Evolutionary conservation across 306 rosid genomes (phyloP).

Genomic region (Pyrus communis): DNA sequence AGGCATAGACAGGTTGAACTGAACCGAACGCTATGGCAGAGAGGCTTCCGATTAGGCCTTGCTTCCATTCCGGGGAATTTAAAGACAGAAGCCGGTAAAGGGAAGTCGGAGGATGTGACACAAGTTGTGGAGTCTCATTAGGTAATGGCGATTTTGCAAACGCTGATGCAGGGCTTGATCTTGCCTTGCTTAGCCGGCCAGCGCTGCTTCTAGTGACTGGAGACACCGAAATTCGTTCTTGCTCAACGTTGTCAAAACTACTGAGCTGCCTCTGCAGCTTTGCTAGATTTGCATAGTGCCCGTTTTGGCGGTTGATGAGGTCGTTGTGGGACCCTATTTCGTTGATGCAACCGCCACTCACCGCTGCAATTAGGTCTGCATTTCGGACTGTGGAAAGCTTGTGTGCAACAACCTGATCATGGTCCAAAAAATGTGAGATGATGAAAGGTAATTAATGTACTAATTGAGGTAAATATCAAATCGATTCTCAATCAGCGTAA

Average conservation of each 20-base stretch:
- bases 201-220: conserved; percentile 69
- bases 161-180: conserved; percentile 56
- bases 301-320: conserved; percentile 53
- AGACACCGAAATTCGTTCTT: conserved; percentile 39
- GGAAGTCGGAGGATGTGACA: conserved; percentile 51
- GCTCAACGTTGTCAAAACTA: conserved; percentile 42
- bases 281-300: conserved; percentile 73
- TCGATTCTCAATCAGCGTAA: background rate
- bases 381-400: conserved; percentile 85
- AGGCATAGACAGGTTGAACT: conserved; percentile 82
- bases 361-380: conserved; percentile 80
- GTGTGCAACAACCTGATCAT: conserved; percentile 86
- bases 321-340: conserved; percentile 74
- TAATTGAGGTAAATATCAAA: background rate
- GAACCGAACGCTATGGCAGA: conserved; percentile 76
- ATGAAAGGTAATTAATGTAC: background rate
- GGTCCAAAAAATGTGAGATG: background rate
- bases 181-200: conserved; percentile 54
- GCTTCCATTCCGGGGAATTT: conserved; percentile 86
- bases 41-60: conserved; percentile 65
- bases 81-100: conserved; percentile 62
- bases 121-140: conserved; percentile 7
- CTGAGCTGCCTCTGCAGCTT: conserved; percentile 70
- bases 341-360: conserved; percentile 55
- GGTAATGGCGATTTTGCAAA: conserved; percentile 56